These are phyloP conservation scores for Fraxinus americana DNA, from an alignment of 257 asterid genomes.

Conservation along the genomic window DNA sequence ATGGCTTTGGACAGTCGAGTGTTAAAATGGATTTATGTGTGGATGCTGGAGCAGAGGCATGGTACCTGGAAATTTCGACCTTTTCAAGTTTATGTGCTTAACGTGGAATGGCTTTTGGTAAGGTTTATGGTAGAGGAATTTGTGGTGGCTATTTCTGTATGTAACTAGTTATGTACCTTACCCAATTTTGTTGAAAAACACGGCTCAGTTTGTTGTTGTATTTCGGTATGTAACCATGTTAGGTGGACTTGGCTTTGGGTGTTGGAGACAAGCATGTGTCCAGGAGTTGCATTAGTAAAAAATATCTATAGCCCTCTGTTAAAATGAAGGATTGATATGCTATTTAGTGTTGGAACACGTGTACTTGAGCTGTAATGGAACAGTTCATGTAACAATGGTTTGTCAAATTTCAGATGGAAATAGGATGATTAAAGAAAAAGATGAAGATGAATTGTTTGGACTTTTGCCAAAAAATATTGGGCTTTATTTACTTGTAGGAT, in stretches of 20 bases:
- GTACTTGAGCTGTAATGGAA: background rate
- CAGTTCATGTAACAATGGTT: background rate
- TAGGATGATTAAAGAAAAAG: background rate
- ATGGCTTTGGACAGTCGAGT: background rate
- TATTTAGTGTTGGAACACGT: background rate
- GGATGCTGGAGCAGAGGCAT: background rate
- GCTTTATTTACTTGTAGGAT: background rate
- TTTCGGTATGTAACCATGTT: background rate
- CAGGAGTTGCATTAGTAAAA: background rate
- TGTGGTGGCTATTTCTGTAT: background rate
- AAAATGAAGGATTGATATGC: background rate
- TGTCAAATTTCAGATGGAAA: background rate
- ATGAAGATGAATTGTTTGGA: background rate
- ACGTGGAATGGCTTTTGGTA: background rate
- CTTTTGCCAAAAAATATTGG: background rate
- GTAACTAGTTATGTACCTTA: background rate
- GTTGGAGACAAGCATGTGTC: background rate
- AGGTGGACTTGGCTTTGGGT: background rate
- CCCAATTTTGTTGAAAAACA: background rate
- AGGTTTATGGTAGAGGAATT: background rate
- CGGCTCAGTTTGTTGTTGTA: background rate
- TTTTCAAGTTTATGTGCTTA: background rate
- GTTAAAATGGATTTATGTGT: background rate
- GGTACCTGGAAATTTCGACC: background rate
- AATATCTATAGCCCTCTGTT: background rate